Conservation (phyloP, 352 stramenopile species). For the Pythium biforme region DNA sequence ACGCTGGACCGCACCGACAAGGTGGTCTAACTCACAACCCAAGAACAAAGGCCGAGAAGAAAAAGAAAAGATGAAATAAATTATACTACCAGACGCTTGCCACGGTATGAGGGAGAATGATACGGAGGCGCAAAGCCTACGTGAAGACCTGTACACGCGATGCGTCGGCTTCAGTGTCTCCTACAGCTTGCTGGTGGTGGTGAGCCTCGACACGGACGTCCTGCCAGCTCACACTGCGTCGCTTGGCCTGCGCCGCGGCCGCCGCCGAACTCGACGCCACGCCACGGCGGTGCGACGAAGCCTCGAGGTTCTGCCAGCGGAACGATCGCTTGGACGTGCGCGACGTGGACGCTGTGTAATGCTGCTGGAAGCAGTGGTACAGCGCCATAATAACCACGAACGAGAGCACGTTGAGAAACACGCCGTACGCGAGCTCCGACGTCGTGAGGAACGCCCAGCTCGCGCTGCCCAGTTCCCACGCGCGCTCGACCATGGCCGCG, state of each 20-base stretch:
- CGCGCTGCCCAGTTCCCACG: constrained; percentile 35
- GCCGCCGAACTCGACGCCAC: background rate
- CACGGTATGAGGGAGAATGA: background rate
- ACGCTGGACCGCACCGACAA: constrained; percentile 58
- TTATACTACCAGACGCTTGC: constrained; percentile 18
- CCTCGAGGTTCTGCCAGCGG: constrained; percentile 17
- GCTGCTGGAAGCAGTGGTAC: constrained; percentile 59
- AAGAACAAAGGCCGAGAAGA: background rate
- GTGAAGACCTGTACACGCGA: constrained; percentile 22
- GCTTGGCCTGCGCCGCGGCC: constrained; percentile 17
- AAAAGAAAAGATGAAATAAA: constrained; percentile 17
- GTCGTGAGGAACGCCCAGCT: constrained; percentile 54
- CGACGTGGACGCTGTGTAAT: constrained; percentile 8
- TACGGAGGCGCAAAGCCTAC: constrained; percentile 5
- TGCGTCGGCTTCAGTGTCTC: background rate
- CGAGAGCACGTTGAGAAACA: constrained; percentile 71
- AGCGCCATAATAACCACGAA: constrained; percentile 65
- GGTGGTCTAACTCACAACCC: background rate
- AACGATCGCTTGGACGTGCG: background rate
- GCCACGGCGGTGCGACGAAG: background rate
- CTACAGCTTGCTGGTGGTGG: background rate
- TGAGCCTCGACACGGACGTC: constrained; percentile 24
- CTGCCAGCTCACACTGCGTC: constrained; percentile 32
- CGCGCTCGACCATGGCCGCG: constrained; percentile 32
- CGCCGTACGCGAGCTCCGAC: constrained; percentile 61